Percentiles rank a stretch among this genome's conserved stretches.
phyloP scores from a whole-genome alignment of 371 early-diverging fungal species.

The Mycotypha africana region DNA sequence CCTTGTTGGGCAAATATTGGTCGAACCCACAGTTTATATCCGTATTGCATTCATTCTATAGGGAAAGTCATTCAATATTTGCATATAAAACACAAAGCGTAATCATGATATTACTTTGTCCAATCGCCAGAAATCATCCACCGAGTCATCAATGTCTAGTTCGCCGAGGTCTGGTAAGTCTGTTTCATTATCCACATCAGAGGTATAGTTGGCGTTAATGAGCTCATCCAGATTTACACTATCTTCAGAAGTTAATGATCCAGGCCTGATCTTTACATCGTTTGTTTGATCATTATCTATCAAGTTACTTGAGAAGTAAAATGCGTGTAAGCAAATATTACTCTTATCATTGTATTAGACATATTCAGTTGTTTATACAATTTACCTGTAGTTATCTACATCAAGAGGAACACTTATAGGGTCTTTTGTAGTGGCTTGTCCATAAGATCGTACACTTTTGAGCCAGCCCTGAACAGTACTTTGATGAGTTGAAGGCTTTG shows the following conservation, averaged over 20 bases:
- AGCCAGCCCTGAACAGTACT: constrained; percentile 25
- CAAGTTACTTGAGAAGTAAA: constrained; percentile 8
- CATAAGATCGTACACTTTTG: constrained; percentile 13
- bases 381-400: constrained; percentile 22
- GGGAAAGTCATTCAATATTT: no score
- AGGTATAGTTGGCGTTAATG: constrained; percentile 26
- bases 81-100: no score
- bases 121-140: constrained; percentile 28
- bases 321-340: background rate
- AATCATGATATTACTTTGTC: constrained; percentile 5
- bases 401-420: constrained; percentile 11
- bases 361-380: background rate
- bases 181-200: constrained; percentile 27
- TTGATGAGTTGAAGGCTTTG: constrained; percentile 4
- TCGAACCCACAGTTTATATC: no score
- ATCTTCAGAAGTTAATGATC: constrained; percentile 23
- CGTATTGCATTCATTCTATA: no score
- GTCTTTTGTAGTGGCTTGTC: background rate
- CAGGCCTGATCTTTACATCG: constrained; percentile 16
- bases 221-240: constrained; percentile 29
- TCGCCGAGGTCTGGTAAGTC: constrained; percentile 20
- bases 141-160: constrained; percentile 25
- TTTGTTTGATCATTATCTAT: constrained; percentile 2
- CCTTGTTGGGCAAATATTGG: background rate
- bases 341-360: background rate